These are phyloP conservation scores for Aspergillus ochraceus DNA, from an alignment of 2,329 filamentous ascomycete genomes.

Conservation along the genomic window DNA sequence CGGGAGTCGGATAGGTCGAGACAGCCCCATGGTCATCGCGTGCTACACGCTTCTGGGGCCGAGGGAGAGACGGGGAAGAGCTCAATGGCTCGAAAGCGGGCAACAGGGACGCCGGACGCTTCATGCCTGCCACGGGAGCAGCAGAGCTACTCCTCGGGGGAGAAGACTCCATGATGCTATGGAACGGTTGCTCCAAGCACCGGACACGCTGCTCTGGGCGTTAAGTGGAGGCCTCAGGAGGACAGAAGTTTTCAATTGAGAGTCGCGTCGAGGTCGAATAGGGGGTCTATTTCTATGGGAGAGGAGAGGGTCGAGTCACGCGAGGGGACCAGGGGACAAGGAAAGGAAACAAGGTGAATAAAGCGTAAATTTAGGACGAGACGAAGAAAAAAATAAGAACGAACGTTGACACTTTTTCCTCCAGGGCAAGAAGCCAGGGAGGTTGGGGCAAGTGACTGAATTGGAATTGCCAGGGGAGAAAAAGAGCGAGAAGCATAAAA, in stretches of 20 bases:
- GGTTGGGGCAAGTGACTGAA: conserved; percentile 24
- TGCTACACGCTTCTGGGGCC: conserved; percentile 48
- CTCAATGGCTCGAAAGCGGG: conserved; percentile 52
- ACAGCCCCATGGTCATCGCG: conserved; percentile 43
- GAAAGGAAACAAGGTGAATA: conserved; percentile 17
- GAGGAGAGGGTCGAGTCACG: conserved; percentile 6
- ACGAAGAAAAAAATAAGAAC: conserved; percentile 18
- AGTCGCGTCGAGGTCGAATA: conserved; percentile 23
- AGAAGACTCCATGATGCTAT: conserved; percentile 41
- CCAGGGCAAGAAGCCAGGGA: conserved; percentile 19
- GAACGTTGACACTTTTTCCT: conserved; percentile 17
- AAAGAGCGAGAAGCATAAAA: conserved; percentile 26
- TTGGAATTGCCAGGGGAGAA: conserved; percentile 16
- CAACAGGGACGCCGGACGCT: conserved; percentile 49
- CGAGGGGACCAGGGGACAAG: conserved; percentile 11
- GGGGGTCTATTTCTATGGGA: conserved; percentile 14
- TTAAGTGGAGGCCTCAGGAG: neutral
- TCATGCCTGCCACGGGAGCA: conserved; percentile 41
- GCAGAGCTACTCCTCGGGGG: conserved; percentile 35
- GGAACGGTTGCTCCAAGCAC: neutral
- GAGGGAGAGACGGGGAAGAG: conserved; percentile 50
- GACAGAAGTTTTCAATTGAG: conserved; percentile 22
- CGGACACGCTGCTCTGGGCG: conserved; percentile 12
- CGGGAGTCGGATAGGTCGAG: conserved; percentile 82
- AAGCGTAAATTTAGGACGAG: conserved; percentile 8